Percentiles rank a stretch among this genome's conserved stretches.
phyloP scores from a whole-genome alignment of 208 protist species.

The Angomonas deanei region DNA sequence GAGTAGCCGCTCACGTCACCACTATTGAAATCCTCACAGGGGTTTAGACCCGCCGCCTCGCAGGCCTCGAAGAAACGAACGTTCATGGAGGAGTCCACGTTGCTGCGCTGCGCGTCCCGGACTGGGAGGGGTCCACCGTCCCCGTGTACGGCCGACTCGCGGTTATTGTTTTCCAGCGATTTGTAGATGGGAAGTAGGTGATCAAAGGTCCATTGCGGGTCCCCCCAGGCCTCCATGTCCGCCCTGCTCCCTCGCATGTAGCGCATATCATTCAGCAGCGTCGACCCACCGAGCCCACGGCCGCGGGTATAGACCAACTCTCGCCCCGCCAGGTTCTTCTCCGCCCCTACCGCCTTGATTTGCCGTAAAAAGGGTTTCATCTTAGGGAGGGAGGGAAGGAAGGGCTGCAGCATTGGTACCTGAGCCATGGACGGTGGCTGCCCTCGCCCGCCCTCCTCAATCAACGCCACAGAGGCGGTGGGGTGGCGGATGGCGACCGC shows the following conservation, averaged over 20 bases:
- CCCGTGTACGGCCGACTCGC: constrained; percentile 21
- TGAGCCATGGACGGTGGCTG: constrained; percentile 26
- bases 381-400: constrained; percentile 24
- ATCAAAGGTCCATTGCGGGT: constrained; percentile 46
- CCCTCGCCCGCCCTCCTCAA: constrained; percentile 41
- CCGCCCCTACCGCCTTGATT: constrained; percentile 13
- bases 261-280: constrained; percentile 51
- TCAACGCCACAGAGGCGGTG: constrained; percentile 38
- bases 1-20: constrained; percentile 53
- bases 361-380: constrained; percentile 22
- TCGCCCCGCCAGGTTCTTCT: constrained; percentile 32
- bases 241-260: constrained; percentile 46
- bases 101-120: constrained; percentile 40
- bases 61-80: constrained; percentile 81
- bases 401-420: constrained; percentile 50
- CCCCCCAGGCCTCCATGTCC: constrained; percentile 37
- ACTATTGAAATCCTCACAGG: constrained; percentile 43
- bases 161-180: constrained; percentile 39
- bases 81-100: constrained; percentile 55
- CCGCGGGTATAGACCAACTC: constrained; percentile 35
- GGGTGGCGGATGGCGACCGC: constrained; percentile 42
- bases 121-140: constrained; percentile 36
- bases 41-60: constrained; percentile 52
- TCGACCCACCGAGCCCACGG: constrained; percentile 52
- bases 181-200: constrained; percentile 43